A percentile compares a stretch with the other conserved stretches of the same genome.
phyloP scores from a whole-genome alignment of 1,284 basidiomycete species.

The Ganoderma multipileum region DNA sequence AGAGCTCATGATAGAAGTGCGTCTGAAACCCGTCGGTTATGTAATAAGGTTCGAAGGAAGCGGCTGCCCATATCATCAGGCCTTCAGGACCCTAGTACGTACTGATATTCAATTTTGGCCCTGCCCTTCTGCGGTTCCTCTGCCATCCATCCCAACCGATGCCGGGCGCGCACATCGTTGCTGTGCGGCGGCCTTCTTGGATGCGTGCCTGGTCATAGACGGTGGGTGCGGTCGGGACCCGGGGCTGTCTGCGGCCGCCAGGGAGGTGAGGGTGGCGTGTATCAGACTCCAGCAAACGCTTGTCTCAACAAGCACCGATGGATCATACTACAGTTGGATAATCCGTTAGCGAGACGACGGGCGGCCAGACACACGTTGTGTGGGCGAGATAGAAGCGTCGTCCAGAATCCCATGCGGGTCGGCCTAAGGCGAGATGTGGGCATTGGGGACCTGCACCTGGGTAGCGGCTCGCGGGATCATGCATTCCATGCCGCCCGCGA shows the following conservation, averaged over 20 bases:
- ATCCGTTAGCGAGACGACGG: background rate
- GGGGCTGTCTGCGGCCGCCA: background rate
- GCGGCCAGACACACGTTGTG: slow-evolving; percentile 4
- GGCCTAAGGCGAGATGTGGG: background rate
- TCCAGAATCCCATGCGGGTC: background rate
- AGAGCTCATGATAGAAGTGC: background rate
- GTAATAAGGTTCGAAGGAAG: background rate
- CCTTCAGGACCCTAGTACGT: background rate
- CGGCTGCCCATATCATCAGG: background rate
- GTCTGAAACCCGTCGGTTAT: background rate
- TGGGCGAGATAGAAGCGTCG: background rate
- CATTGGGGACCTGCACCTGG: background rate
- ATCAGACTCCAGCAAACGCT: background rate
- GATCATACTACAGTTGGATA: background rate
- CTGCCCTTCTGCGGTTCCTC: background rate
- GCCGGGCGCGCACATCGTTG: slow-evolving; percentile 9
- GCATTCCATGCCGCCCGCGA: background rate
- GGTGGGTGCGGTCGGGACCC: background rate
- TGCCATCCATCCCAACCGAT: background rate
- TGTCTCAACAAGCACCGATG: background rate
- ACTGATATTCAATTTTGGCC: slow-evolving; percentile 7
- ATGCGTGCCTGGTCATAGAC: background rate
- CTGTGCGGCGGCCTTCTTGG: background rate
- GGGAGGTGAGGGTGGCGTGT: background rate
- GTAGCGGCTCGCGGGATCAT: background rate